Conservation (phyloP, 176 grass and related monocot genomes). For the Metroxylon sagu region DNA sequence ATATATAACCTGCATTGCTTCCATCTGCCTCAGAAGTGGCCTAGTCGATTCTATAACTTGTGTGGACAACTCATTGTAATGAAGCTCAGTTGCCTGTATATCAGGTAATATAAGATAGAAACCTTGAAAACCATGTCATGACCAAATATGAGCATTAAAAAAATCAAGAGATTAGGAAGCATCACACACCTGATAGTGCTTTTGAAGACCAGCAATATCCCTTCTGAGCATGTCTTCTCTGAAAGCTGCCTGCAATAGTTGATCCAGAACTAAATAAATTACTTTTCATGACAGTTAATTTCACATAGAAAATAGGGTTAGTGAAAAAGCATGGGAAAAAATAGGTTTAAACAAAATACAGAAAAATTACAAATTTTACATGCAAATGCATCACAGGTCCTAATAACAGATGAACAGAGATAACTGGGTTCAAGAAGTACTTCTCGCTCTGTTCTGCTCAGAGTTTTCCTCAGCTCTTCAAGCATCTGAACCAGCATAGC, state of each 20-base stretch:
- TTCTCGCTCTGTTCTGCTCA: constrained; percentile 92
- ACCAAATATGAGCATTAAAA: too few species aligned
- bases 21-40: constrained; percentile 92
- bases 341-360: too few species aligned
- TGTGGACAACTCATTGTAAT: constrained; percentile 90
- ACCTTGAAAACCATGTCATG: background rate
- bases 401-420: background rate
- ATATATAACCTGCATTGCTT: constrained; percentile 88
- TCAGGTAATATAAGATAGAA: constrained; percentile 11
- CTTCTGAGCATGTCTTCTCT: constrained; percentile 88
- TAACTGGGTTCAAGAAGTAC: constrained; percentile 38
- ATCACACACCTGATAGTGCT: constrained; percentile 73
- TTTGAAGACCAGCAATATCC: constrained; percentile 96
- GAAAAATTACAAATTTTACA: background rate
- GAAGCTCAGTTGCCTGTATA: constrained; percentile 81
- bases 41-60: constrained; percentile 95
- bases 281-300: too few species aligned
- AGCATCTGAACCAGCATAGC: constrained; percentile 84
- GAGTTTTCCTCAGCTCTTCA: constrained; percentile 82
- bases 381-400: background rate
- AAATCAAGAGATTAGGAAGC: background rate
- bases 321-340: too few species aligned
- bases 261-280: constrained; percentile 1
- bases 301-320: too few species aligned
- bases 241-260: constrained; percentile 52